Percentiles rank a stretch among this genome's conserved stretches.
These are phyloP conservation scores for Pholiota conissans DNA, from an alignment of 768 basidiomycete species.

Conservation along the genomic window DNA sequence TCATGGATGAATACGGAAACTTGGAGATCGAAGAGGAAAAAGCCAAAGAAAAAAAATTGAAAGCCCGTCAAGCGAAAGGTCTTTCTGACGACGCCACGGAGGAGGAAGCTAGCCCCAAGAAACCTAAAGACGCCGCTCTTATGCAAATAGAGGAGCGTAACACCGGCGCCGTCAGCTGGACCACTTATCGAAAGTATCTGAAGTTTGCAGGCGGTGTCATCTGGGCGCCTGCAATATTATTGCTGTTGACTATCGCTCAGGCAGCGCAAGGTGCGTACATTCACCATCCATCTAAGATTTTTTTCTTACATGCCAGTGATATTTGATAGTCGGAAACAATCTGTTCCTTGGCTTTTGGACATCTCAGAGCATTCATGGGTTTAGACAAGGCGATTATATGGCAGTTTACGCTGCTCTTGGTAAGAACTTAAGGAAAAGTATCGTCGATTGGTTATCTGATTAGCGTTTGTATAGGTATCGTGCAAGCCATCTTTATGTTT, in stretches of 20 bases:
- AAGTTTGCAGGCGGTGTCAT: constrained; percentile 45
- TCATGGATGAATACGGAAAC: constrained; percentile 60
- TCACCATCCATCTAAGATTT: background rate
- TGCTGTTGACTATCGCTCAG: constrained; percentile 47
- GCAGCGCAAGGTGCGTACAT: constrained; percentile 48
- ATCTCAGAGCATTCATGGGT: constrained; percentile 47
- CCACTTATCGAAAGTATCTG: constrained; percentile 50
- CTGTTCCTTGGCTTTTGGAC: constrained; percentile 80
- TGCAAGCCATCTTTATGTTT: constrained; percentile 55
- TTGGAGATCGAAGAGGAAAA: constrained; percentile 25
- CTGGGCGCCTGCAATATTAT: constrained; percentile 46
- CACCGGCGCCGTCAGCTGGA: constrained; percentile 52
- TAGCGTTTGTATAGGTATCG: constrained; percentile 34
- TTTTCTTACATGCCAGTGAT: background rate
- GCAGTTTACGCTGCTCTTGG: constrained; percentile 50
- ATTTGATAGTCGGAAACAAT: constrained; percentile 62
- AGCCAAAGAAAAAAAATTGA: too few relatives aligned
- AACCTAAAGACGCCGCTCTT: constrained; percentile 26
- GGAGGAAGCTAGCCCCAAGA: constrained; percentile 22
- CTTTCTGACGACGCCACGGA: constrained; percentile 2
- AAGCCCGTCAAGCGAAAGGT: constrained; percentile 10
- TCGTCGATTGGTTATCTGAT: too few relatives aligned
- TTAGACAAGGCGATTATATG: constrained; percentile 70
- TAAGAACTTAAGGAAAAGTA: too few relatives aligned
- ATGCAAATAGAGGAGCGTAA: constrained; percentile 62